A percentile compares a stretch with the other conserved stretches of the same genome.
phyloP scores from a whole-genome alignment of 2,329 filamentous ascomycete species.

The Zasmidium angulare region DNA sequence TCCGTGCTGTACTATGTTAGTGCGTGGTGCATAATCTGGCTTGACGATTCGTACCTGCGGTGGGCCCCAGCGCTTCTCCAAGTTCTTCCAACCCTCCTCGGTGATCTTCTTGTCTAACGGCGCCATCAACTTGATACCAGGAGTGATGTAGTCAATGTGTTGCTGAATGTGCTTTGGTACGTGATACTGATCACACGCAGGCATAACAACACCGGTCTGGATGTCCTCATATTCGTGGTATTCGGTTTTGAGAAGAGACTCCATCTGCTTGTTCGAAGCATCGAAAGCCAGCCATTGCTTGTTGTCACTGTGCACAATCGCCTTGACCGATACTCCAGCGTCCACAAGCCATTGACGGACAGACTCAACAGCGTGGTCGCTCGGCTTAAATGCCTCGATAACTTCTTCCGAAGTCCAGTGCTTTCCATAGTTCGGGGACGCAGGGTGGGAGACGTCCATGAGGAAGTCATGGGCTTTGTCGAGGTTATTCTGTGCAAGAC shows the following conservation, averaged over 20 bases:
- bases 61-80: conserved; percentile 4
- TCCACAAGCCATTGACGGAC: conserved; percentile 2
- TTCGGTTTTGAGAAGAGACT: conserved; percentile 39
- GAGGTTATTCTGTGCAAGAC: conserved; percentile 26
- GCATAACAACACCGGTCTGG: conserved; percentile 31
- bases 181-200: conserved; percentile 41
- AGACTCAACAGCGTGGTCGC: background rate
- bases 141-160: conserved; percentile 28
- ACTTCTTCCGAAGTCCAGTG: conserved; percentile 40
- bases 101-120: background rate
- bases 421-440: conserved; percentile 43
- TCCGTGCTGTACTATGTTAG: no score
- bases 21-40: no score
- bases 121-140: conserved; percentile 24
- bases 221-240: conserved; percentile 41
- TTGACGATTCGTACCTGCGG: background rate
- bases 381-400: conserved; percentile 29
- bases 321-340: background rate
- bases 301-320: conserved; percentile 33
- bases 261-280: conserved; percentile 36
- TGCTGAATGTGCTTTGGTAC: conserved; percentile 24
- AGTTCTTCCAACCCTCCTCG: background rate
- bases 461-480: conserved; percentile 25
- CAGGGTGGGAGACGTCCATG: conserved; percentile 38
- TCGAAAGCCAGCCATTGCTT: conserved; percentile 43